Base-by-base conservation (phyloP, 2,329 filamentous ascomycete species). In the Aspergillus quadricinctus region DNA sequence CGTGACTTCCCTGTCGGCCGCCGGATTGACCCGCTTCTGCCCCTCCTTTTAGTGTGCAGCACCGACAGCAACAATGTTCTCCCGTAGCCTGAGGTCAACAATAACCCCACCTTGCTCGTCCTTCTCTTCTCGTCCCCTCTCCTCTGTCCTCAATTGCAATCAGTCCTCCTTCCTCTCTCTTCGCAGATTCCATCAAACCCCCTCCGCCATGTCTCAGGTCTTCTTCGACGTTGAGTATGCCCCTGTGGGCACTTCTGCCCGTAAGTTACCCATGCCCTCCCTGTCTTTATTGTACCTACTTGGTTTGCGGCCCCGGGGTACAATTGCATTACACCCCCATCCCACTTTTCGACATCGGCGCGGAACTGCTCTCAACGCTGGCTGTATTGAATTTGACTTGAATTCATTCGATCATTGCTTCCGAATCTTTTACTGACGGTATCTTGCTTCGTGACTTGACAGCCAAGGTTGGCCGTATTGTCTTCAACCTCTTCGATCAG, bases 401-500 rank as follows among this genome's bases (percentile, higher is more conserved):
- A 19, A 31, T 8, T 31, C 53, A 60, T 43, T 14, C 50, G 48
- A 54, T 61, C 11, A 11, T 27, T 46, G 5, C 43, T 57, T 54
- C 53, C 37, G 37, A 29, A 54, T 51, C 52, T 54, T 56, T 64
- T 67, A 53, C 70, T 71, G 57, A 58, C 62, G 43, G 48, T 57
- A 54, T 54, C 55, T 59, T 23, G 9, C 53, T 66, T 56, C 56
- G 57, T 43, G 55, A 51, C 49, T 73, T 37, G 31, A 63, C 66
- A 91, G 90, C 77, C 60, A 88, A 94, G 79, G 69, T 68, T 52
- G 91, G 88, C 71, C 88, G 89, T 74, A 89, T 97, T 83, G 88
- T 85, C 81, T 95, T 97, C 83, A 86, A 87, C 70, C 90, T 97
- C 75, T 96, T 81, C 83, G 84, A 93, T 75, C 83, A 91, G 65